A percentile compares a stretch with the other conserved stretches of the same genome.
Conservation (phyloP, 352 stramenopile species). For the Globisporangium ultimum region DNA sequence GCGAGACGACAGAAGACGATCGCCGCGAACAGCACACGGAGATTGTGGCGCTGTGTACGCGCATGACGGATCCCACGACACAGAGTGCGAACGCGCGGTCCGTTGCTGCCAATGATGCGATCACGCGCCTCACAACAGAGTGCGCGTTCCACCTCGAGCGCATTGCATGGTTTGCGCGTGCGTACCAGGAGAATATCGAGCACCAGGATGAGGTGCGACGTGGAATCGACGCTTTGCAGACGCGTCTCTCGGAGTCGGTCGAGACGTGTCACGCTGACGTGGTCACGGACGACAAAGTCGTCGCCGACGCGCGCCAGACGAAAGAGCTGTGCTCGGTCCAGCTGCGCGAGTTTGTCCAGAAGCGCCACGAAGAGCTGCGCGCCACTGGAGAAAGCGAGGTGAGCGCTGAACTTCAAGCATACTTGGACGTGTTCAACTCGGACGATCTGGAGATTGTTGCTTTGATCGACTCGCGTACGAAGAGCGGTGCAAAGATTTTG, state of each 20-base stretch:
- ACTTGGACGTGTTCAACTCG: constrained; percentile 29
- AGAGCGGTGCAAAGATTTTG: constrained; percentile 22
- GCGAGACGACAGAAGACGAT: background rate
- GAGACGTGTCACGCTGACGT: constrained; percentile 22
- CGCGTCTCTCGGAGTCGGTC: constrained; percentile 16
- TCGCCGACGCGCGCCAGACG: constrained; percentile 22
- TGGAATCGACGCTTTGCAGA: constrained; percentile 22
- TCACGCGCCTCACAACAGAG: constrained; percentile 35
- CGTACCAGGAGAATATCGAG: constrained; percentile 10
- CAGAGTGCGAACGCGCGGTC: constrained; percentile 28
- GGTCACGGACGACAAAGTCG: constrained; percentile 17
- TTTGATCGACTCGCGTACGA: constrained; percentile 22
- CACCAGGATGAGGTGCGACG: constrained; percentile 17
- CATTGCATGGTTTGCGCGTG: constrained; percentile 29
- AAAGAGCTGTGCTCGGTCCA: constrained; percentile 27
- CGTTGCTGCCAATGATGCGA: constrained; percentile 33
- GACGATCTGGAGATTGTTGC: constrained; percentile 31
- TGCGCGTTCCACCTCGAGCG: constrained; percentile 37
- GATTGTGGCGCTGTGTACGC: constrained; percentile 4
- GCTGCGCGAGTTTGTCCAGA: constrained; percentile 30
- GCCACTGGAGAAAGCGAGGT: constrained; percentile 23
- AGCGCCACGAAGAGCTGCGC: constrained; percentile 28
- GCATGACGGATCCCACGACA: constrained; percentile 8
- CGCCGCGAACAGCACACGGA: constrained; percentile 14
- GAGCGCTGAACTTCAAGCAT: constrained; percentile 29